A percentile compares a stretch with the other conserved stretches of the same genome.
These are phyloP conservation scores for Stachybotrys chlorohalonatus DNA, from an alignment of 2,329 filamentous ascomycete species.

Conservation along the genomic window DNA sequence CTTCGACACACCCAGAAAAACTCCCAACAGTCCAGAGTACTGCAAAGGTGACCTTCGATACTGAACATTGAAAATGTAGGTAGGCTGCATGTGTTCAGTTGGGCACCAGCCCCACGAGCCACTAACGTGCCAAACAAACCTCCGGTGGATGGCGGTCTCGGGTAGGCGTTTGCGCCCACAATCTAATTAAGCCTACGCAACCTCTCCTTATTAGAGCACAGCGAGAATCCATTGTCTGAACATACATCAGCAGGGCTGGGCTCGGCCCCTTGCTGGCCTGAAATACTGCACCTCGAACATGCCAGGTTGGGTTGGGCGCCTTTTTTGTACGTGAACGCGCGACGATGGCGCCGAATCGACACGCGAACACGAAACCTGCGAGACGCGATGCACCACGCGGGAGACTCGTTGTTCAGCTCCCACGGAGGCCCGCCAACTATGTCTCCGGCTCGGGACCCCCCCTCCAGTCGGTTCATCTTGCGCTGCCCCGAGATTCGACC, in stretches of 20 bases:
- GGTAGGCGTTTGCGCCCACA: not conserved
- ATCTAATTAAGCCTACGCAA: not conserved
- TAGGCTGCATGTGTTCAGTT: too few relatives aligned
- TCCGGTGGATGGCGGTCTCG: not conserved
- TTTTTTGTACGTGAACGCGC: not conserved
- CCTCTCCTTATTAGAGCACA: not conserved
- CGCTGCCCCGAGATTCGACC: constrained; percentile 39
- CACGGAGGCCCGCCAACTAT: constrained; percentile 22
- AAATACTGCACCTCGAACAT: not conserved
- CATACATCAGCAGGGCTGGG: not conserved
- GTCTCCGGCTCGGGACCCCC: constrained; percentile 37
- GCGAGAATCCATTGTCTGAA: not conserved
- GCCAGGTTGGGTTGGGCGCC: not conserved
- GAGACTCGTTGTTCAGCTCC: constrained; percentile 9
- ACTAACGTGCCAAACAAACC: not conserved
- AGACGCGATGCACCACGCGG: not conserved
- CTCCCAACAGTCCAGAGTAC: too few relatives aligned
- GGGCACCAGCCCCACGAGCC: too few relatives aligned
- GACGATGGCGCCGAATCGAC: constrained; percentile 7
- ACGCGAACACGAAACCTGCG: constrained; percentile 5
- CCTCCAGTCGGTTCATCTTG: constrained; percentile 35
- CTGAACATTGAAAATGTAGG: too few relatives aligned
- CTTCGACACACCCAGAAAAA: too few relatives aligned
- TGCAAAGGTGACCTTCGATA: too few relatives aligned
- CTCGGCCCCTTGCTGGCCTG: not conserved